Conservation (phyloP, 2,329 filamentous ascomycete genomes). For the Paecilomyces sp. region DNA sequence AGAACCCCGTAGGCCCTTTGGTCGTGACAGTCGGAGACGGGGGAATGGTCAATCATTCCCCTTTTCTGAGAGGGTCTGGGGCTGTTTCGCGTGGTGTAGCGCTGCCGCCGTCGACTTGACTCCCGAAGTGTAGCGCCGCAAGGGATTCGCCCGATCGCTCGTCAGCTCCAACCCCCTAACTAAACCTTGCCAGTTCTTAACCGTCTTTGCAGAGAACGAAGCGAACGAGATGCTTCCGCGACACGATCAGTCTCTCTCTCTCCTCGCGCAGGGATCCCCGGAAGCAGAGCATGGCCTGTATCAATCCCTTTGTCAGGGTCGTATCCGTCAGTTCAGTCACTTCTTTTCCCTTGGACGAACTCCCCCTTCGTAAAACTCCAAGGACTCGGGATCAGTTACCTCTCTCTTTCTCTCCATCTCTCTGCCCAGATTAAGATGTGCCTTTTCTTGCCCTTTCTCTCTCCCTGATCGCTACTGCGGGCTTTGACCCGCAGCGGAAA, state of each 20-base stretch:
- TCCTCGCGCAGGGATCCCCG: too few relatives aligned
- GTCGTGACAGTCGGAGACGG: neutral
- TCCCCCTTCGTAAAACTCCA: too few relatives aligned
- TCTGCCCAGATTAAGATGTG: neutral
- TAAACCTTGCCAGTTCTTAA: neutral
- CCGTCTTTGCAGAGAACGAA: neutral
- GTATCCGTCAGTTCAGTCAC: too few relatives aligned
- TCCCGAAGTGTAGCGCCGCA: neutral
- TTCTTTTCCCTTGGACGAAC: too few relatives aligned
- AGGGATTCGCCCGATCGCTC: neutral
- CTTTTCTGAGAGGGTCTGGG: neutral
- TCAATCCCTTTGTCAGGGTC: too few relatives aligned
- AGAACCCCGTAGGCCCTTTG: neutral
- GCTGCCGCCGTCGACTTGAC: neutral
- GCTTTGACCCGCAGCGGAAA: neutral
- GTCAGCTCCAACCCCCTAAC: neutral
- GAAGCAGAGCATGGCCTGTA: too few relatives aligned
- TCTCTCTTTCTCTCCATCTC: too few relatives aligned
- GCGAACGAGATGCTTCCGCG: neutral
- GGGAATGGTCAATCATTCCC: neutral
- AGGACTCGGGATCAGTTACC: too few relatives aligned
- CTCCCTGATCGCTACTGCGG: neutral
- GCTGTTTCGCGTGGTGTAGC: neutral
- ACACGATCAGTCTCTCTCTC: neutral
- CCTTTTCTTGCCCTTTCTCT: neutral